These are phyloP conservation scores for Aspergillus homomorphus DNA, from an alignment of 495 filamentous ascomycete species.

Conservation along the genomic window DNA sequence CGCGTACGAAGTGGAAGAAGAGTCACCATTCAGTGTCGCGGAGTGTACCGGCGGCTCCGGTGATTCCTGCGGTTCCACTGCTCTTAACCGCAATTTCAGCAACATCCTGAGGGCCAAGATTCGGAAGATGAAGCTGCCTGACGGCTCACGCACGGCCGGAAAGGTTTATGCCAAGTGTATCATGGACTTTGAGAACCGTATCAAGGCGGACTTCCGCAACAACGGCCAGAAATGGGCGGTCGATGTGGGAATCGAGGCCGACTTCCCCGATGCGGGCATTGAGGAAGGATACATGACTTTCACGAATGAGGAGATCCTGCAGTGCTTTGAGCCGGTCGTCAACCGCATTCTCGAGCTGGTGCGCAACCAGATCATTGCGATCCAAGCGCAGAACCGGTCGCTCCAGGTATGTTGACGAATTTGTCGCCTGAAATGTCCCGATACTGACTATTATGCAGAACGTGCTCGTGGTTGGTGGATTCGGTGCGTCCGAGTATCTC, in stretches of 20 bases:
- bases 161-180: constrained; percentile 82
- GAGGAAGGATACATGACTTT: constrained; percentile 83
- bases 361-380: constrained; percentile 77
- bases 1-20: constrained; percentile 78
- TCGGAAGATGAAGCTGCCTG: constrained; percentile 78
- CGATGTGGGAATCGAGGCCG: constrained; percentile 76
- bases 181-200: constrained; percentile 81
- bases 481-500: constrained; percentile 78
- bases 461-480: constrained; percentile 74
- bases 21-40: constrained; percentile 71
- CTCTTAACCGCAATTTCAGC: constrained; percentile 77
- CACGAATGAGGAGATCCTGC: constrained; percentile 76
- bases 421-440: background rate
- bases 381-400: constrained; percentile 69
- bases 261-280: constrained; percentile 75
- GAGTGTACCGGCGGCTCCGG: constrained; percentile 77
- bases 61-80: constrained; percentile 75
- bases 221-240: constrained; percentile 82
- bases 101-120: constrained; percentile 80
- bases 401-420: constrained; percentile 55
- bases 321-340: constrained; percentile 78
- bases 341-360: constrained; percentile 75
- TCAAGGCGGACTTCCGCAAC: constrained; percentile 81
- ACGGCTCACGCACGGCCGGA: constrained; percentile 70
- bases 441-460: constrained; percentile 47